Evolutionary conservation across 805 yeast species (phyloP), one percentile per base, ranked within the genome.

Genomic region (Metschnikowia noctiluminum): DNA sequence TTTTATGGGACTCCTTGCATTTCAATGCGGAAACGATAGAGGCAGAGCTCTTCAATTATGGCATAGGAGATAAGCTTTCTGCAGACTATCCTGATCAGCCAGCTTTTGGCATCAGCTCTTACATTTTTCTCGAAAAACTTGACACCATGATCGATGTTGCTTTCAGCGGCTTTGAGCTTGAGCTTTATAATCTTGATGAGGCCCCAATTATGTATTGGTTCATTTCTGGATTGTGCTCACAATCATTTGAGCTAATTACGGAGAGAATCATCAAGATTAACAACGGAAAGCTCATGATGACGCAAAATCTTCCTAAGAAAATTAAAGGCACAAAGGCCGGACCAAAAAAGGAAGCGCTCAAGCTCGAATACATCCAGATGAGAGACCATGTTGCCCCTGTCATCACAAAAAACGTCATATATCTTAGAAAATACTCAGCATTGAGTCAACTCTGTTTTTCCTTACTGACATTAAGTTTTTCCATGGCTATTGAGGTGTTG

Each of bases 1-100:
- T 47, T 58, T 77, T 40, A 55, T 88, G 92, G 86, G 97, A 92
- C 64, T 76, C 89, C 1, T 68, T 88, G 31, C 97, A 92, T 60
- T 94, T 87, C 9, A 76, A 77, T 37, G 76, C 86, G 45, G 96
- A 89, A 58, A 65, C 71, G 6, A 71, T 83, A 35, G 97, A 89
- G 61, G 54, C 74, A 13, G 72, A 70, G 7, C 48, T 78, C 7
- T 65, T 59, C 34, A 54, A 63, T 6, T 70, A 64, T 51, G 67
- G 68, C 21, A 57, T 76, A 36, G 75, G 74, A n/a, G 74, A 73
- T 21, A 58, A 57, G 36, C 48, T 71, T 9, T 37, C 44, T 3
- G 45, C 50, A 7, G 35, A 38, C 13, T 43, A 38, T 3, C 50
- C 35, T 26, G 69, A 62, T n/a, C 70, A 65, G 13, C 73, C 80